A percentile compares a stretch with the other conserved stretches of the same genome.
These are phyloP conservation scores for Diatrype stigma DNA, from an alignment of 2,329 filamentous ascomycete genomes.

Conservation along the genomic window DNA sequence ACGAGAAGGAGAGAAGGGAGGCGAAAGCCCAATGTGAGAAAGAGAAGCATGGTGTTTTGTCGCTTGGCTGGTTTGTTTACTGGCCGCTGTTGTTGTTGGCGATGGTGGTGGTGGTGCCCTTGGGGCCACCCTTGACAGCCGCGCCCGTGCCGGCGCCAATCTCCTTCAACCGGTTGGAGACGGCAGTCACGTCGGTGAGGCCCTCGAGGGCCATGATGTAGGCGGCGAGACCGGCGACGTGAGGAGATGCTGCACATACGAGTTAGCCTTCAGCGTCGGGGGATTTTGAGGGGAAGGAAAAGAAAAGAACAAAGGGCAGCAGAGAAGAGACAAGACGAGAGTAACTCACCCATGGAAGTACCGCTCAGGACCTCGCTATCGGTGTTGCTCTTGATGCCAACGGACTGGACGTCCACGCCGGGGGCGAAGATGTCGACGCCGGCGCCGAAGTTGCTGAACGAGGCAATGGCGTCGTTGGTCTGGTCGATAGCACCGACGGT, in stretches of 20 bases:
- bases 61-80: too few relatives aligned
- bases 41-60: too few relatives aligned
- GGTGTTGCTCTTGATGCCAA: slow-evolving; percentile 46
- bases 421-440: slow-evolving; percentile 53
- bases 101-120: slow-evolving; percentile 47
- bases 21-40: too few relatives aligned
- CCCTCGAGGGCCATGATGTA: slow-evolving; percentile 60
- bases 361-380: slow-evolving; percentile 45
- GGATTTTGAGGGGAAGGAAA: neutral
- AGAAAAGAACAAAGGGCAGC: neutral
- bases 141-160: slow-evolving; percentile 47
- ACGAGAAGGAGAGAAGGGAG: too few relatives aligned
- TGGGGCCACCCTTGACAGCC: slow-evolving; percentile 36
- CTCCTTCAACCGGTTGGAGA: slow-evolving; percentile 46
- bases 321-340: neutral
- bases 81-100: slow-evolving; percentile 49
- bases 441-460: slow-evolving; percentile 56
- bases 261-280: slow-evolving; percentile 15
- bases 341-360: slow-evolving; percentile 50
- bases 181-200: slow-evolving; percentile 39
- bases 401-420: slow-evolving; percentile 50
- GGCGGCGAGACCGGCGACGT: slow-evolving; percentile 63
- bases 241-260: slow-evolving; percentile 53
- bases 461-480: slow-evolving; percentile 41
- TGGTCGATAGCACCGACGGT: slow-evolving; percentile 58